Evolutionary conservation across 805 yeast genomes (phyloP).

Genomic region (Danielia oregonensis): DNA sequence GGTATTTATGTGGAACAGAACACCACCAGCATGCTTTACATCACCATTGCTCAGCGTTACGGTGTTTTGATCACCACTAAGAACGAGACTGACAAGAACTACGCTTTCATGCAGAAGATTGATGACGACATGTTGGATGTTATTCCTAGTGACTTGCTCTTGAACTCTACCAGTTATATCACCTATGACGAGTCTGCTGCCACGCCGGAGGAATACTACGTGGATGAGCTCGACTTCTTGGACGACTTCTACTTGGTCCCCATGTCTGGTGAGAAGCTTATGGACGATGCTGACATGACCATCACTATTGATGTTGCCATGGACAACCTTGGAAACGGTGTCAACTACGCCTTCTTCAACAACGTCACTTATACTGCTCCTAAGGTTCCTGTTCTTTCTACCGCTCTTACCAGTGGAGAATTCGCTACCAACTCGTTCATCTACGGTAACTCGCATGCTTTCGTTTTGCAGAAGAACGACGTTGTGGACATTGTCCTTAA

Average conservation of each 20-base stretch:
- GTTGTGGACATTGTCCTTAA: slow-evolving; percentile 79
- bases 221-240: slow-evolving; percentile 40
- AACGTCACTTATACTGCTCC: slow-evolving; percentile 75
- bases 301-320: slow-evolving; percentile 72
- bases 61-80: slow-evolving; percentile 75
- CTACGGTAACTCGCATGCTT: slow-evolving; percentile 81
- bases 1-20: slow-evolving; percentile 81
- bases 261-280: slow-evolving; percentile 33
- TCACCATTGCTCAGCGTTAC: slow-evolving; percentile 91
- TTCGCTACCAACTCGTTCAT: slow-evolving; percentile 48
- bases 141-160: slow-evolving; percentile 57
- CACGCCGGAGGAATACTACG: slow-evolving; percentile 39
- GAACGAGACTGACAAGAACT: slow-evolving; percentile 57
- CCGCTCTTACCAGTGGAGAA: slow-evolving; percentile 73
- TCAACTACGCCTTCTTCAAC: slow-evolving; percentile 96
- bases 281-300: slow-evolving; percentile 64
- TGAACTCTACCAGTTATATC: slow-evolving; percentile 75
- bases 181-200: slow-evolving; percentile 44
- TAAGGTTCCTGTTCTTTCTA: slow-evolving; percentile 78
- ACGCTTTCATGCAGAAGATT: slow-evolving; percentile 75
- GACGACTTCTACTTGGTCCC: slow-evolving; percentile 38
- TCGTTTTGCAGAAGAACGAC: slow-evolving; percentile 63
- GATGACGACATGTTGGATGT: slow-evolving; percentile 83
- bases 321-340: slow-evolving; percentile 84
- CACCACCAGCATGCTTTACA: slow-evolving; percentile 65